Evolutionary conservation across 768 basidiomycete genomes (phyloP).

Genomic region (Xanthoconium stramineum): DNA sequence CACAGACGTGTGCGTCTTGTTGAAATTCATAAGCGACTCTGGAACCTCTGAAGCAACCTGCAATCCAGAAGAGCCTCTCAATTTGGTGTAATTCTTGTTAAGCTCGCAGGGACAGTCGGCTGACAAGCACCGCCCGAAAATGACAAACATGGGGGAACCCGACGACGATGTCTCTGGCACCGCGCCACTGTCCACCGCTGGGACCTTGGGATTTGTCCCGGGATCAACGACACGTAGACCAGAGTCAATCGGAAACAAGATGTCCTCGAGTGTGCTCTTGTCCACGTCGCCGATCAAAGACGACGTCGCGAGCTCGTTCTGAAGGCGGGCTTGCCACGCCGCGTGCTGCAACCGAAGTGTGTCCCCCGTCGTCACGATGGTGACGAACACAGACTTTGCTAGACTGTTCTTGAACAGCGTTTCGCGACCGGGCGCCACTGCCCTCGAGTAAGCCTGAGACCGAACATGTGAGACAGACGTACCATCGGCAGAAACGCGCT

Average conservation of each 20-base stretch:
- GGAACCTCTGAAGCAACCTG: neutral
- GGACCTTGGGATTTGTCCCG: neutral
- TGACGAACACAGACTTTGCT: constrained; percentile 8
- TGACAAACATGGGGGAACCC: constrained; percentile 2
- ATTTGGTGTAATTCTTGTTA: neutral
- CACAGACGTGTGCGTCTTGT: neutral
- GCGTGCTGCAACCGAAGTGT: constrained; percentile 13
- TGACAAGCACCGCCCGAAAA: constrained; percentile 10
- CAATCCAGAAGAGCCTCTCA: neutral
- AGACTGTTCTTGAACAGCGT: constrained; percentile 3
- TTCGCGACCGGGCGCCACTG: constrained; percentile 1
- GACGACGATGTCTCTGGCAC: neutral
- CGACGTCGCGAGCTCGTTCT: neutral
- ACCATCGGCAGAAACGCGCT: neutral
- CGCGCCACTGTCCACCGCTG: neutral
- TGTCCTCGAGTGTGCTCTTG: neutral
- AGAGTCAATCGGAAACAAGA: neutral
- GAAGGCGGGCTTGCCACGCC: constrained; percentile 14
- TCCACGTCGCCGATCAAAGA: neutral
- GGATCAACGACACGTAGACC: neutral
- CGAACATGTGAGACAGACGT: neutral
- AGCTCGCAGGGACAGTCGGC: constrained; percentile 15
- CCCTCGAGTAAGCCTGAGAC: neutral
- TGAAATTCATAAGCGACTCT: neutral
- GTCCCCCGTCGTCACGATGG: constrained; percentile 10